Conservation (phyloP, 148 eudicot species). For the Spergularia bocconei region DNA sequence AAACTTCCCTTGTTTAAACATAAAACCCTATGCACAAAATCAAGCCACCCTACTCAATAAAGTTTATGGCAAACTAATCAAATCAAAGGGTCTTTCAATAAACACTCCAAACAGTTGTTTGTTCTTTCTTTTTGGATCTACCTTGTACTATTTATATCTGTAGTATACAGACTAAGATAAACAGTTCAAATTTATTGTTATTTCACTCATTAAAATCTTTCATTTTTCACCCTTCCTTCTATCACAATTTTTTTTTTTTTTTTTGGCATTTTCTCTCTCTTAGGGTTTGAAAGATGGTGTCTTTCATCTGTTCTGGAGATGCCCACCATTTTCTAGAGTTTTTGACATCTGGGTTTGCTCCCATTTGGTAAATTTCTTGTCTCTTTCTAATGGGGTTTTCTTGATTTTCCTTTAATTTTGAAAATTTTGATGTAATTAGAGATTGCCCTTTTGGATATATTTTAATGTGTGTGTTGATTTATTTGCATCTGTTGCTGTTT, state of each 20-base stretch:
- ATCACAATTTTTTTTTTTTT: not conserved
- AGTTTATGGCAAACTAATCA: not conserved
- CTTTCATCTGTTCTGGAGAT: slow-evolving; percentile 11
- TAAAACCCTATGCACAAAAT: not conserved
- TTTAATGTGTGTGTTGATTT: not conserved
- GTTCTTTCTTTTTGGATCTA: not conserved
- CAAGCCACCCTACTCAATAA: slow-evolving; percentile 1
- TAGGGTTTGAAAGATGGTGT: slow-evolving; percentile 13
- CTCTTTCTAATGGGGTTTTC: not conserved
- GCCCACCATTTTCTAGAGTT: slow-evolving; percentile 6
- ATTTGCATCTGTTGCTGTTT: not conserved
- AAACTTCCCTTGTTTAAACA: no score
- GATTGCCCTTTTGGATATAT: not conserved
- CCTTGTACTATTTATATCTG: not conserved
- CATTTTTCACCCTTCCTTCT: not conserved
- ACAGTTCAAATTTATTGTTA: slow-evolving; percentile 11
- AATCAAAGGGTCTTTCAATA: not conserved
- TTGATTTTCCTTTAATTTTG: not conserved
- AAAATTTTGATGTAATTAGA: not conserved
- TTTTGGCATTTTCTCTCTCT: not conserved
- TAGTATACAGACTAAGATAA: not conserved
- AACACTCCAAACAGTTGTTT: not conserved
- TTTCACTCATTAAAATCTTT: not conserved
- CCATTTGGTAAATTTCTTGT: slow-evolving; percentile 2
- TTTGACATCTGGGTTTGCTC: slow-evolving; percentile 9